Percentiles rank a stretch among this genome's conserved stretches.
phyloP scores from a whole-genome alignment of 2,329 filamentous ascomycete species.

The Knufia fluminis region DNA sequence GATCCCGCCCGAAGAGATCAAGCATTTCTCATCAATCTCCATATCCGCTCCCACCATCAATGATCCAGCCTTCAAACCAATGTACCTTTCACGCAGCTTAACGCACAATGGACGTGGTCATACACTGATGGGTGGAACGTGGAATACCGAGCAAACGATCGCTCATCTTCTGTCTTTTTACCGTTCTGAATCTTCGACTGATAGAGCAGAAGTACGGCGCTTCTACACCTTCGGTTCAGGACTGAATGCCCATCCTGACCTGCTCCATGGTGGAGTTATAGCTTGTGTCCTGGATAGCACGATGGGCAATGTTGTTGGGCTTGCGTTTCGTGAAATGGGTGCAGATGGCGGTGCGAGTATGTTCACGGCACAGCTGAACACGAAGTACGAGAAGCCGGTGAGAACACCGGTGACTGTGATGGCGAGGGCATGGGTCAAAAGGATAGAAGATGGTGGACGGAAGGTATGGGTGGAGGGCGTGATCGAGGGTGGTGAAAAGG shows the following conservation, averaged over 20 bases:
- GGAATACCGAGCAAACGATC: slow-evolving; percentile 18
- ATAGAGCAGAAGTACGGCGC: slow-evolving; percentile 19
- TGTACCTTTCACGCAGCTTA: slow-evolving; percentile 14
- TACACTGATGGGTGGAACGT: slow-evolving; percentile 18
- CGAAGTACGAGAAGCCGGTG: slow-evolving; percentile 33
- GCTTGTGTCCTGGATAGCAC: slow-evolving; percentile 24
- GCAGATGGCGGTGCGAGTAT: background rate
- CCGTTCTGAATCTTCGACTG: background rate
- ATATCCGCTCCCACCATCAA: slow-evolving; percentile 28
- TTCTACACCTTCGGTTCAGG: slow-evolving; percentile 25
- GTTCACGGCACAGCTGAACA: slow-evolving; percentile 34
- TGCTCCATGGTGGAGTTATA: slow-evolving; percentile 26
- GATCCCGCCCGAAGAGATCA: slow-evolving; percentile 2
- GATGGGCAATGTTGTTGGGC: slow-evolving; percentile 17
- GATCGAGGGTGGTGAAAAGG: slow-evolving; percentile 29
- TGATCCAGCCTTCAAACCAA: slow-evolving; percentile 15
- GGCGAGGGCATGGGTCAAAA: slow-evolving; percentile 27
- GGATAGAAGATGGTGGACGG: slow-evolving; percentile 29
- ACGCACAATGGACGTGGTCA: slow-evolving; percentile 13
- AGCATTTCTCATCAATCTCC: slow-evolving; percentile 22
- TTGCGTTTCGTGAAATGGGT: slow-evolving; percentile 2
- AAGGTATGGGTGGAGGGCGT: slow-evolving; percentile 35
- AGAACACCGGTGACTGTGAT: slow-evolving; percentile 30
- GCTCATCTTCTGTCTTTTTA: slow-evolving; percentile 14
- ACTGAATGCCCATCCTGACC: slow-evolving; percentile 23